Conservation (phyloP, 73 alveolate genomes). For the Diophrys appendiculata region DNA sequence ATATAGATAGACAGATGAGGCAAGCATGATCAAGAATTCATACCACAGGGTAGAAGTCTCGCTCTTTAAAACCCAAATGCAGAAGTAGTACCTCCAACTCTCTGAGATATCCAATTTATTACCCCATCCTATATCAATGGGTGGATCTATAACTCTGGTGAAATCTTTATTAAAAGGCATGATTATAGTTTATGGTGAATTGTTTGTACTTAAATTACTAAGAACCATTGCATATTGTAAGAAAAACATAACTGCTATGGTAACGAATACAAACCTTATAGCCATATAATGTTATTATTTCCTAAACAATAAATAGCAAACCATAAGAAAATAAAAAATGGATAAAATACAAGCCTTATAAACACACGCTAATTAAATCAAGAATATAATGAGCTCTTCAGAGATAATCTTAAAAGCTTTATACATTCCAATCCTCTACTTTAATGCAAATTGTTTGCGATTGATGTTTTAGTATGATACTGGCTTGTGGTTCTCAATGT, state of each 20-base stretch:
- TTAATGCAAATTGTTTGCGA: too few species aligned
- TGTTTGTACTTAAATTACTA: neutral
- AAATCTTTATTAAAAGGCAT: neutral
- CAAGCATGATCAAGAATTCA: neutral
- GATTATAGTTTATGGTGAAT: neutral
- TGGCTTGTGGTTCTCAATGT: too few species aligned
- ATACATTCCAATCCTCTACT: too few species aligned
- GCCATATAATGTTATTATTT: neutral
- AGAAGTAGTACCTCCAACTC: neutral
- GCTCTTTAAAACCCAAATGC: neutral
- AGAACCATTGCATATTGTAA: neutral
- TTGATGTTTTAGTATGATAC: too few species aligned
- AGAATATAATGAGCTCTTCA: too few species aligned
- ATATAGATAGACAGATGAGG: slow-evolving; percentile 10
- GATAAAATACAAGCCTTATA: too few species aligned
- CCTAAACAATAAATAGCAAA: too few species aligned
- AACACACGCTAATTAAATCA: too few species aligned
- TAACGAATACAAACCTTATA: neutral
- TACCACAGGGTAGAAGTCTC: neutral
- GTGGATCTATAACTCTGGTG: neutral
- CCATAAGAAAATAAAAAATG: too few species aligned
- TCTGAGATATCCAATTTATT: neutral
- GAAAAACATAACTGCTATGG: neutral
- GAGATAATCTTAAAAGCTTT: too few species aligned
- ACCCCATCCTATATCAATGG: neutral